phyloP scores from a whole-genome alignment of 371 early-diverging fungal species.

The Zancudomyces culisetae region DNA sequence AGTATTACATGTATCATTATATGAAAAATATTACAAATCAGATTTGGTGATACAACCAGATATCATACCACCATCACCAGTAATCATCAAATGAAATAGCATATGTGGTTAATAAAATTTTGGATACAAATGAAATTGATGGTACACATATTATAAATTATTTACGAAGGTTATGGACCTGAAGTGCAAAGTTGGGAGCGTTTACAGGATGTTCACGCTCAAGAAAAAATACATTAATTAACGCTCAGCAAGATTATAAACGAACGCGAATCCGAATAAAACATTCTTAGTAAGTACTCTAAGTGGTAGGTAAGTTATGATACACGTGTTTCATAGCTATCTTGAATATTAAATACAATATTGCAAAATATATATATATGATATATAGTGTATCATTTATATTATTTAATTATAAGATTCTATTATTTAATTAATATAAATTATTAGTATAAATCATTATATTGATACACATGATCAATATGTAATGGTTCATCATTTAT shows the following conservation, averaged over 20 bases:
- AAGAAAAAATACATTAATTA: constrained; percentile 9
- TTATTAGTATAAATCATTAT: neutral
- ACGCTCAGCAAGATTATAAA: neutral
- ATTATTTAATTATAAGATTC: neutral
- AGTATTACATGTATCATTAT: constrained; percentile 1
- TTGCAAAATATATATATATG: neutral
- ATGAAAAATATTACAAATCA: neutral
- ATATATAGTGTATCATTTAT: neutral
- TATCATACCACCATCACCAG: neutral
- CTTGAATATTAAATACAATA: neutral
- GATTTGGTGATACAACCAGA: neutral
- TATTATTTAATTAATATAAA: neutral
- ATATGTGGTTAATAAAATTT: neutral
- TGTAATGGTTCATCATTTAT: neutral
- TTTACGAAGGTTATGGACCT: constrained; percentile 1
- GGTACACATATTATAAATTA: neutral
- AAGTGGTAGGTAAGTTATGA: neutral
- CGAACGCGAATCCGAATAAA: neutral
- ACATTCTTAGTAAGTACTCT: too few relatives aligned
- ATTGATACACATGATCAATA: neutral
- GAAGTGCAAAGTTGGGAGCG: constrained; percentile 9
- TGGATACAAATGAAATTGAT: neutral
- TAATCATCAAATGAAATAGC: neutral
- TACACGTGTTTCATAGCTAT: neutral
- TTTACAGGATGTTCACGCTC: constrained; percentile 25